Conservation (phyloP, 129 eudicot species). For the Chrysanthemum seticuspe region DNA sequence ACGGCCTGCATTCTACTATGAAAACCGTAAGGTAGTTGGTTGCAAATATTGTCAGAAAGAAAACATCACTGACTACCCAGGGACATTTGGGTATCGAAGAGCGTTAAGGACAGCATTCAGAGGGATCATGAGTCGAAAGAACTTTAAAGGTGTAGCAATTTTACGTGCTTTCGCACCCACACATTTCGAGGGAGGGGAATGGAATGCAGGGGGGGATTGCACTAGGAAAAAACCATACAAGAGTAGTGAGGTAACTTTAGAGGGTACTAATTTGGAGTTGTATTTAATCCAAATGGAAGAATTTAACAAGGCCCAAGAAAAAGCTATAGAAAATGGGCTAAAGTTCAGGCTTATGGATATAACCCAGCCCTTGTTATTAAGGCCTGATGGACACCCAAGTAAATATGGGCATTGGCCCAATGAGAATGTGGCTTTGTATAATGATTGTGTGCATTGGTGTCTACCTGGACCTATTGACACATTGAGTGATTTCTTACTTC, state of each 20-base stretch:
- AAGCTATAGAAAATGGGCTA: conserved; percentile 39
- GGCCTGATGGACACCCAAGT: conserved; percentile 81
- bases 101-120: conserved; percentile 48
- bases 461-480: conserved; percentile 67
- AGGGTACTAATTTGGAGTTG: conserved; percentile 48
- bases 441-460: conserved; percentile 70
- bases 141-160: conserved; percentile 42
- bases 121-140: conserved; percentile 37
- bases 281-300: conserved; percentile 54
- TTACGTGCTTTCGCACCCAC: conserved; percentile 56
- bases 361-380: conserved; percentile 51
- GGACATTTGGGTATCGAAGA: conserved; percentile 40
- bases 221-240: conserved; percentile 46
- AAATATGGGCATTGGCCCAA: conserved; percentile 59
- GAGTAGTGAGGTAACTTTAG: conserved; percentile 40
- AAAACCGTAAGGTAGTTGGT: conserved; percentile 36
- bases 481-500: conserved; percentile 59
- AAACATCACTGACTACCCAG: conserved; percentile 41
- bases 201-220: conserved; percentile 72
- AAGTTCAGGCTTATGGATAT: conserved; percentile 50
- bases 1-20: conserved; percentile 49
- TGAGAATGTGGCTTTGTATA: conserved; percentile 50
- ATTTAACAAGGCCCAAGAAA: conserved; percentile 36
- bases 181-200: conserved; percentile 63
- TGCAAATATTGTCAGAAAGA: conserved; percentile 46